Conservation (phyloP, 2,329 filamentous ascomycete genomes). For the Fusarium hainanense region DNA sequence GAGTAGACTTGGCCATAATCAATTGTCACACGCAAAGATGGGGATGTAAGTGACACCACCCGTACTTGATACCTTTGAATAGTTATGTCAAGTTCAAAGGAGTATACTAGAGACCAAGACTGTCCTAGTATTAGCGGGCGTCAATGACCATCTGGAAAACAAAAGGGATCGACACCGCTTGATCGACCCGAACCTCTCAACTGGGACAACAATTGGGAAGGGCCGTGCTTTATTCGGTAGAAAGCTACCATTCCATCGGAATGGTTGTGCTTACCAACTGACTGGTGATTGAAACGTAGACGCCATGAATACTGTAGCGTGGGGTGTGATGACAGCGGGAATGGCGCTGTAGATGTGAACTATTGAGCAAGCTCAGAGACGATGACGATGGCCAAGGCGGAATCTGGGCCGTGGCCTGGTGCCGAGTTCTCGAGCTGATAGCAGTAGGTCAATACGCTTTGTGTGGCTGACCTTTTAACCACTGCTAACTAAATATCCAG, state of each 20-base stretch:
- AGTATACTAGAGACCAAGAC: neutral
- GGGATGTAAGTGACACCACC: neutral
- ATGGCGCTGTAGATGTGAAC: constrained; percentile 21
- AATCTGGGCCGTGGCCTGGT: neutral
- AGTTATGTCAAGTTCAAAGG: neutral
- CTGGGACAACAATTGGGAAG: constrained; percentile 13
- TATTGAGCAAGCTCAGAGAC: constrained; percentile 7
- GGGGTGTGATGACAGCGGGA: constrained; percentile 19
- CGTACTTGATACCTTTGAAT: neutral
- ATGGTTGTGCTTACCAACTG: constrained; percentile 13
- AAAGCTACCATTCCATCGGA: constrained; percentile 37
- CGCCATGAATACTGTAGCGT: constrained; percentile 16
- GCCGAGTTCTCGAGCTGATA: neutral
- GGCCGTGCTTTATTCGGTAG: neutral
- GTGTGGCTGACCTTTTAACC: neutral
- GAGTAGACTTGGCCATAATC: neutral
- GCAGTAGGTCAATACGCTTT: neutral
- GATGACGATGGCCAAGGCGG: constrained; percentile 2
- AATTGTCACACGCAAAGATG: neutral
- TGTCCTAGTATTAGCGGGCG: neutral
- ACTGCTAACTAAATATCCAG: neutral
- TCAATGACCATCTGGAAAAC: constrained; percentile 3
- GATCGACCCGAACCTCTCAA: constrained; percentile 30
- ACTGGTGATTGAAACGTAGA: constrained; percentile 25
- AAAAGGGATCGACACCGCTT: constrained; percentile 15